Conservation (phyloP, 306 rosid species). For the Acacia melanoxylon region DNA sequence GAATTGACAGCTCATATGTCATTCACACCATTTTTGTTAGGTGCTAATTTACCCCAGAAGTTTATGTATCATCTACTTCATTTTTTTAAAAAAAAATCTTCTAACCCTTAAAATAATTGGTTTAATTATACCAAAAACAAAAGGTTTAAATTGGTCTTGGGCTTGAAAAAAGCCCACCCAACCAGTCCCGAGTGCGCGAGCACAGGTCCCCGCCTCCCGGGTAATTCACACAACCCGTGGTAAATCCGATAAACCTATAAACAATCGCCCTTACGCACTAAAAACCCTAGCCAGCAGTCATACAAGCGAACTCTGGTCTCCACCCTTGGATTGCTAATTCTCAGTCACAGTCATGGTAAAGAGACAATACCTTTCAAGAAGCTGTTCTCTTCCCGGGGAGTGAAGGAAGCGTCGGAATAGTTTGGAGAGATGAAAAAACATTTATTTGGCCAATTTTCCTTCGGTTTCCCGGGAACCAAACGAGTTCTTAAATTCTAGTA, state of each 20-base stretch:
- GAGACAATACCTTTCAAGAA: not conserved
- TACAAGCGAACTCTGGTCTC: not conserved
- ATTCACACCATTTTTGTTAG: too few species aligned
- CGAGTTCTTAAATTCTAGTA: not conserved
- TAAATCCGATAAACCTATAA: not conserved
- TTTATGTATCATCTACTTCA: too few species aligned
- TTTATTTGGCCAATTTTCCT: not conserved
- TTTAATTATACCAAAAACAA: too few species aligned
- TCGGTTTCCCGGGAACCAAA: slow-evolving; percentile 17
- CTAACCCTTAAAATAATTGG: too few species aligned
- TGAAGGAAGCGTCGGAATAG: not conserved
- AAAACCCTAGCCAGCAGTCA: not conserved
- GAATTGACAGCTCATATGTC: rapidly evolving
- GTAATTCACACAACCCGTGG: not conserved
- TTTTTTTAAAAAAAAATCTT: too few species aligned
- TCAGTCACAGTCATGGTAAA: slow-evolving; percentile 3
- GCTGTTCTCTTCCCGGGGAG: not conserved
- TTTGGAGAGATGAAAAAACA: not conserved
- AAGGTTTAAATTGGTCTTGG: not conserved
- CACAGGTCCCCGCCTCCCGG: not conserved
- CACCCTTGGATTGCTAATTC: not conserved
- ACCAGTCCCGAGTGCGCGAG: too few species aligned
- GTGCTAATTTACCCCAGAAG: too few species aligned
- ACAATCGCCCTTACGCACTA: not conserved
- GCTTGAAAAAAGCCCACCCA: not conserved